Base-by-base conservation (phyloP, 148 eudicot genomes). In the Heliosperma pusillum region DNA sequence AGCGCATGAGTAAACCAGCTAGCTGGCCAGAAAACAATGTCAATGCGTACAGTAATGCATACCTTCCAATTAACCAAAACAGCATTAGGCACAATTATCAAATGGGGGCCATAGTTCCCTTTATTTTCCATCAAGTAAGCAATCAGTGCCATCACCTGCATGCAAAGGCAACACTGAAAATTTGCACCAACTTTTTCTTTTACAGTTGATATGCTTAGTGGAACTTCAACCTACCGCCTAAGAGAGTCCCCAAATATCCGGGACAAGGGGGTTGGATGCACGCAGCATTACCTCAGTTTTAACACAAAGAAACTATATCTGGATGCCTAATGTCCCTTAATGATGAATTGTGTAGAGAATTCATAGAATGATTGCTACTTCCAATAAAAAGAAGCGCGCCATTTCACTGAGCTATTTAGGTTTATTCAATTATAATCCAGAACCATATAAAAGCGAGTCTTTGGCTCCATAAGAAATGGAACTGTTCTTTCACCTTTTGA, bases 31-130 rank as follows among this genome's bases (percentile, higher is more conserved):
- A 12, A 52, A 42, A 72, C 22, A 50, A 70, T 69, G 53, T 66
- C 55, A 21, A 25, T 21, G 13, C 26, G n/a, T 69, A 50, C 53
- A 40, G 73, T 40, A 63, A 69, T 69, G 76, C 79, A 47, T 44
- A 95, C 98, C 98, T 95, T 95, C 98, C 98, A 95, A 79, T 95
- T 95, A 71, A 95, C 98, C 72, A 95, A 76, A 70, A 95, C 98
- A 83, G 98, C 98, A 95, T 95, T 95, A 24, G 98, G 98, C 78
- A 95, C 98, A 77, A 92, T 92, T 66, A 95, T 95, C 22, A 95
- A 90, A 85, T 95, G 98, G 63, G 98, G 98, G 55, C 98, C 98
- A 83, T 95, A 92, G 75, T 95, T 95, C 80, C 97, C 93, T 84
- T 95, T 95, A 69, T 87, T 92, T 80, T 95, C 98, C 98, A 95